Percentiles rank a stretch among this genome's conserved stretches.
Evolutionary conservation across 768 basidiomycete genomes (phyloP).

Genomic region (Rhizopogon vesiculosus): DNA sequence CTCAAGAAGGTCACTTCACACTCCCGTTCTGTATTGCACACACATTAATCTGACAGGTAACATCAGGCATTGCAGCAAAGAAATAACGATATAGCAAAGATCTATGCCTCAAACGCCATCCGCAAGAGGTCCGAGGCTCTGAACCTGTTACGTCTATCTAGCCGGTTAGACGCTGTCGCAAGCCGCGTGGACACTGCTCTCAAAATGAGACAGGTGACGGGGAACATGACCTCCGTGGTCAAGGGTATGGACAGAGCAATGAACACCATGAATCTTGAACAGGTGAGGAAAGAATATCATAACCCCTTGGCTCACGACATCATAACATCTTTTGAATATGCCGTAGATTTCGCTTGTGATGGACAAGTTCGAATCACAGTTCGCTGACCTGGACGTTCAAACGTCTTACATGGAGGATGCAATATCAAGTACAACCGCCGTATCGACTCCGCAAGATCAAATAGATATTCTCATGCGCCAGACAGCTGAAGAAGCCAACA

Average conservation of each 20-base stretch:
- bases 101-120: constrained; percentile 98
- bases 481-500: constrained; percentile 95
- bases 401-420: constrained; percentile 98
- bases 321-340: background rate
- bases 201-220: constrained; percentile 95
- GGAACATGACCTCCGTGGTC: constrained; percentile 95
- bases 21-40: background rate
- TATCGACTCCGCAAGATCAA: constrained; percentile 95
- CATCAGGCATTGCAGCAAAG: constrained; percentile 90
- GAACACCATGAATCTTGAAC: constrained; percentile 98
- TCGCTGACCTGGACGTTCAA: constrained; percentile 96
- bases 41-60: background rate
- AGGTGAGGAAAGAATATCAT: constrained; percentile 45
- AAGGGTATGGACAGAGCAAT: constrained; percentile 99
- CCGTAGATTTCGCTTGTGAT: constrained; percentile 92
- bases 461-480: constrained; percentile 89
- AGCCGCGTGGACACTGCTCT: constrained; percentile 97
- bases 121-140: constrained; percentile 95
- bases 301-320: background rate
- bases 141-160: constrained; percentile 85
- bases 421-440: constrained; percentile 89
- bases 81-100: constrained; percentile 93
- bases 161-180: constrained; percentile 94
- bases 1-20: constrained; percentile 77
- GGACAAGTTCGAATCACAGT: constrained; percentile 98